Base-by-base conservation (phyloP, 2,329 filamentous ascomycete genomes). In the Calonectria fujianensis region DNA sequence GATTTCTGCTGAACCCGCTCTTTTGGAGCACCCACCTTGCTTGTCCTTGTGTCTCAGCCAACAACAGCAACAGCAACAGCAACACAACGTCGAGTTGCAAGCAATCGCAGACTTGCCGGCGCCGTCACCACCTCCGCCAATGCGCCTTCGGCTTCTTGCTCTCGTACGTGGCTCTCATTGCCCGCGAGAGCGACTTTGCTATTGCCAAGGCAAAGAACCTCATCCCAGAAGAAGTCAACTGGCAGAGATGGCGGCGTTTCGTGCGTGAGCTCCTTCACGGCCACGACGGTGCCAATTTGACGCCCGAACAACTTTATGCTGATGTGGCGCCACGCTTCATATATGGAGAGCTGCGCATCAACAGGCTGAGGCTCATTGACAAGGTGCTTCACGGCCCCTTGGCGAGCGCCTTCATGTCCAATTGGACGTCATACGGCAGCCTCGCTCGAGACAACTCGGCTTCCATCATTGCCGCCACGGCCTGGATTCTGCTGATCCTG, bases 401-500 rank as follows among this genome's bases (percentile, higher is more conserved):
- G 29, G 70, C 82, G 9, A 78, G 75, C 31, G 76, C 76, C 13
- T 84, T 82, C 51, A 37, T 80, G 69, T 70, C 72, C 10, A 51
- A 57, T 24, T 84, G 81, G 77, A 71, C 78, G 18, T 70, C 80
- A 37, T 90, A 89, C 77, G 77, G 79, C 6, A 79, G 81, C 29
- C 87, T 89, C 70, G 85, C 89, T 48, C 79, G 82, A 14, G 82
- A 87, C 52, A 88, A 89, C 74, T 85, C 89, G 27, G 81, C 82
- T 18, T 85, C 81, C 82, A 76, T 90, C 2, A 80, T 86, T 0
- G 80, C 84, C 11, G 78, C 84, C 1, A 84, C 86, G 4, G 86
- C 85, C 0, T 90, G 87, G 75, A 78, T 89, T 24, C 84, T 85
- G 39, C 76, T 90, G 18, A 82, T 88, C 13, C 80, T 90, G 54